Percentiles rank a stretch among this genome's conserved stretches.
These are phyloP conservation scores for Leucocoprinus birnbaumii DNA, from an alignment of 768 basidiomycete species.

Conservation along the genomic window DNA sequence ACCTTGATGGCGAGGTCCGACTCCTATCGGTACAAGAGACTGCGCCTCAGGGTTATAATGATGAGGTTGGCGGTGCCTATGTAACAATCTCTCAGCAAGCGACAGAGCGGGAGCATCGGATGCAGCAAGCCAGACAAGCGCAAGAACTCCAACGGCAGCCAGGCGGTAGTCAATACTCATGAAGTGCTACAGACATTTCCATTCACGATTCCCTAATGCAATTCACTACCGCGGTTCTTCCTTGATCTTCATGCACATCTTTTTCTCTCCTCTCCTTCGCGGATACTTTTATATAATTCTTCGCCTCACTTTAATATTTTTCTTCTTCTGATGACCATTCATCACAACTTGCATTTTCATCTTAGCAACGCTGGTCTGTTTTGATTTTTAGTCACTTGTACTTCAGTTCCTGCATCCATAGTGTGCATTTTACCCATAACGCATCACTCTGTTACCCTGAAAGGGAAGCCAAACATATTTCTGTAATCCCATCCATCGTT, in stretches of 20 bases:
- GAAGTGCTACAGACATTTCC: neutral
- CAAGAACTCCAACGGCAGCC: conserved; percentile 6
- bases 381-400: conserved; percentile 4
- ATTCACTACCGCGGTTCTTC: neutral
- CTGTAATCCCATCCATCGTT: conserved; percentile 6
- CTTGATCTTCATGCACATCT: conserved; percentile 14
- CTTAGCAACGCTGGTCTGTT: conserved; percentile 11
- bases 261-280: conserved; percentile 13
- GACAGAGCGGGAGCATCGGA: conserved; percentile 62
- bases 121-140: conserved; percentile 21
- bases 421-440: conserved; percentile 7
- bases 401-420: neutral
- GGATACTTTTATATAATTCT: conserved; percentile 17
- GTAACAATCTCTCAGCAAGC: conserved; percentile 83
- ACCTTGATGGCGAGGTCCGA: conserved; percentile 57
- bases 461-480: neutral
- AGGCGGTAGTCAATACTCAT: neutral
- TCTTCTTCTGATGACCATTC: neutral
- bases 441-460: conserved; percentile 6
- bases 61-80: conserved; percentile 82
- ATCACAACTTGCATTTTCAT: conserved; percentile 1
- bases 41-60: conserved; percentile 68
- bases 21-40: conserved; percentile 48
- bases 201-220: conserved; percentile 1
- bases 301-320: conserved; percentile 6